A percentile compares a stretch with the other conserved stretches of the same genome.
phyloP scores from a whole-genome alignment of 2,329 filamentous ascomycete species.

The Emmonsiellopsis sp. region DNA sequence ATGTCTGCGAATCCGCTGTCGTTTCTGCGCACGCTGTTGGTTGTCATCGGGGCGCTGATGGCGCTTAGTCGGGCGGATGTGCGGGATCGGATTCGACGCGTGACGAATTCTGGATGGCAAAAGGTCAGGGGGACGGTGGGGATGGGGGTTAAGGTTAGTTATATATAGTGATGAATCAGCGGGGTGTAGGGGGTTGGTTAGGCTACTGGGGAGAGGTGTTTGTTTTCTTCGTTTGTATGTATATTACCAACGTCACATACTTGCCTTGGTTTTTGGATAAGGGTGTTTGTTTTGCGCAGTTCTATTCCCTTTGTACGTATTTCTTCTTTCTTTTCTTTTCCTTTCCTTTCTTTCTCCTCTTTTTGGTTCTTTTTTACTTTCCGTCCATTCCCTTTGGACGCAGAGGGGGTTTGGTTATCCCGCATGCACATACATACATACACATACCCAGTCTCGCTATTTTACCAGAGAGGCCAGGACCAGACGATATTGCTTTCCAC shows the following conservation, averaged over 20 bases:
- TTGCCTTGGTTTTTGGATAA: too few species aligned
- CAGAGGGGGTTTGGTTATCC: too few species aligned
- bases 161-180: constrained; percentile 53
- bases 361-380: neutral
- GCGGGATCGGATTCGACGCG: constrained; percentile 61
- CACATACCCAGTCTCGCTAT: too few species aligned
- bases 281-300: neutral
- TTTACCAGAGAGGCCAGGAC: too few species aligned
- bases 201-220: too few species aligned
- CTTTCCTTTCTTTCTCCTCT: too few species aligned
- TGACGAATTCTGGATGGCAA: constrained; percentile 63
- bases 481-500: too few species aligned
- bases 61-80: constrained; percentile 67
- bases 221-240: neutral
- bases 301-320: neutral
- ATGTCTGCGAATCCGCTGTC: constrained; percentile 48
- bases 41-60: constrained; percentile 68
- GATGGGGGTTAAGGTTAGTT: constrained; percentile 96
- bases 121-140: constrained; percentile 79
- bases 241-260: neutral
- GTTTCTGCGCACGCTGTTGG: constrained; percentile 58
- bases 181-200: too few species aligned
- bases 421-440: too few species aligned
- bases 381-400: too few species aligned
- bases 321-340: too few species aligned